phyloP scores from a whole-genome alignment of 805 yeast genomes.

The Suhomyces faveliae region DNA sequence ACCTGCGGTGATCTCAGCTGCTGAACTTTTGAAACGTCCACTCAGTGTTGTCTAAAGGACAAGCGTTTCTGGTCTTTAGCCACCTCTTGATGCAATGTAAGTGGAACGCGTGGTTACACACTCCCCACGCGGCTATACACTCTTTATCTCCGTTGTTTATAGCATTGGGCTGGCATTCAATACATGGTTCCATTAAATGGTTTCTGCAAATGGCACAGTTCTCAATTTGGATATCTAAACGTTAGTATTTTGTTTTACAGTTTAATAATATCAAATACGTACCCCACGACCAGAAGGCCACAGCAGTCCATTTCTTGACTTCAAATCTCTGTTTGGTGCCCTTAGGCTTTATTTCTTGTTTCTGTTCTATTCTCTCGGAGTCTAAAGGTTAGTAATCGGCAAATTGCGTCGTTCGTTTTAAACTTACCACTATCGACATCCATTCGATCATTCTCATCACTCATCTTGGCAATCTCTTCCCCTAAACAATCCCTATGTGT shows the following conservation, averaged over 20 bases:
- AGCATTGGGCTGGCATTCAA: slow-evolving; percentile 89
- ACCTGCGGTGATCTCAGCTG: slow-evolving; percentile 30
- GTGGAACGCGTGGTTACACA: slow-evolving; percentile 97
- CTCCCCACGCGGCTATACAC: slow-evolving; percentile 97
- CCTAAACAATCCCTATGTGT: background rate
- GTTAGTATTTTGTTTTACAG: background rate
- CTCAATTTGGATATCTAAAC: slow-evolving; percentile 74
- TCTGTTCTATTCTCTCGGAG: slow-evolving; percentile 17
- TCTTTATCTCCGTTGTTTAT: slow-evolving; percentile 60
- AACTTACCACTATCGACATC: slow-evolving; percentile 31
- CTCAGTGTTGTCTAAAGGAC: slow-evolving; percentile 93
- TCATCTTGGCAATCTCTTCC: slow-evolving; percentile 3
- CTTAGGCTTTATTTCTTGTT: slow-evolving; percentile 20
- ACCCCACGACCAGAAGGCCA: slow-evolving; percentile 99
- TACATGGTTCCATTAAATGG: slow-evolving; percentile 97
- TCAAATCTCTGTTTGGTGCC: slow-evolving; percentile 71
- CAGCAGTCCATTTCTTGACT: slow-evolving; percentile 97
- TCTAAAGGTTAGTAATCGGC: slow-evolving; percentile 18
- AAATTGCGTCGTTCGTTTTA: background rate
- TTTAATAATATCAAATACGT: slow-evolving; percentile 21
- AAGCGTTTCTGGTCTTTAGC: slow-evolving; percentile 91
- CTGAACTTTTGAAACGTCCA: slow-evolving; percentile 79
- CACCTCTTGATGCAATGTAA: slow-evolving; percentile 94
- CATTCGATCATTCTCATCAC: slow-evolving; percentile 25
- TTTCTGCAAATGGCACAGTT: slow-evolving; percentile 98